Percentiles rank a stretch among this genome's conserved stretches.
Evolutionary conservation across 805 yeast species (phyloP).

Genomic region (Scheffersomyces amazonensis): DNA sequence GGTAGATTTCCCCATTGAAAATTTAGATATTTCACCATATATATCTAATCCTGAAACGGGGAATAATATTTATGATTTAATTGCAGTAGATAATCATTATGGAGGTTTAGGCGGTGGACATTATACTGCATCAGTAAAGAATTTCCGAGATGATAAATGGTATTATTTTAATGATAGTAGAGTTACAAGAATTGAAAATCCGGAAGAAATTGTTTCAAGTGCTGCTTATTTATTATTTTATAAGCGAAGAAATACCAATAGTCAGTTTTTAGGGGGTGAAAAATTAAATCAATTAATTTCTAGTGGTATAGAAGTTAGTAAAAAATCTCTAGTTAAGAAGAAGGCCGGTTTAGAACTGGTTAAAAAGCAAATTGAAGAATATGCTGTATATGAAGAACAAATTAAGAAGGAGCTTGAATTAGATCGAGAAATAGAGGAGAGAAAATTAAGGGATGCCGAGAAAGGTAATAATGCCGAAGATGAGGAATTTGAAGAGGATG

Average conservation of each 20-base stretch:
- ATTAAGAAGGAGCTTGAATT: slow-evolving; percentile 4
- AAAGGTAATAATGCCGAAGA: slow-evolving; percentile 2
- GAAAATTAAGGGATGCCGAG: slow-evolving; percentile 1
- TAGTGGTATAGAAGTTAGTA: slow-evolving; percentile 32
- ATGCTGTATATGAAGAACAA: slow-evolving; percentile 5
- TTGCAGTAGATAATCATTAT: slow-evolving; percentile 92
- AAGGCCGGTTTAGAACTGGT: slow-evolving; percentile 11
- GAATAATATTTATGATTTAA: slow-evolving; percentile 66
- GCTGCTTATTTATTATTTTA: slow-evolving; percentile 90
- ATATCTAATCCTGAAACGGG: slow-evolving; percentile 35
- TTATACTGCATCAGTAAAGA: slow-evolving; percentile 86
- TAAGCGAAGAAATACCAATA: slow-evolving; percentile 42
- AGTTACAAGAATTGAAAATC: slow-evolving; percentile 55
- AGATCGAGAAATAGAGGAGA: slow-evolving; percentile 2
- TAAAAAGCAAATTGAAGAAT: slow-evolving; percentile 11
- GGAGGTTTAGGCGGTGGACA: slow-evolving; percentile 99
- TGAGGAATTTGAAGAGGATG: slow-evolving; percentile 3
- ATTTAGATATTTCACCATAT: slow-evolving; percentile 67
- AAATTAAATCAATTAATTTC: slow-evolving; percentile 38
- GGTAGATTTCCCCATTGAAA: slow-evolving; percentile 85
- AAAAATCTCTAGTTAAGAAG: slow-evolving; percentile 9
- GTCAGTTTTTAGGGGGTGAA: slow-evolving; percentile 46
- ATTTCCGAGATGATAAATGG: slow-evolving; percentile 76
- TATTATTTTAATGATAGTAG: slow-evolving; percentile 86
- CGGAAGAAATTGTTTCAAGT: slow-evolving; percentile 60